Evolutionary conservation across 2,329 filamentous ascomycete genomes (phyloP), one percentile per base, ranked within the genome.

Genomic region (Penicillium digitatum): DNA sequence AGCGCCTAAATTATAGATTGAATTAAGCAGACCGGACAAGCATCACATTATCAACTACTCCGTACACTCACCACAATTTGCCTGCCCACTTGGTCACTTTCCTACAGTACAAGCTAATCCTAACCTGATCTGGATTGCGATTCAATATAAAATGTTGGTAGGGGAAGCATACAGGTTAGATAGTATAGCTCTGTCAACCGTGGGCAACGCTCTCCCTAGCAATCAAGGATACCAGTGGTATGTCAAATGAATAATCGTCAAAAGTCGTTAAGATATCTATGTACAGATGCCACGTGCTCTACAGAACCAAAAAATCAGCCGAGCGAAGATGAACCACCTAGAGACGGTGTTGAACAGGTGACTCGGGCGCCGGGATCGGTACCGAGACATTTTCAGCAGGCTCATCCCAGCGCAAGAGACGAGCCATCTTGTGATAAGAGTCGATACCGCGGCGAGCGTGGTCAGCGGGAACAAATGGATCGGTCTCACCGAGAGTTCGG

Each of bases 1-100:
- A 75, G 63, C 51, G 73, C 72, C 54, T 77, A 70, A 57, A 57
- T n/a, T 29, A 26, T 6, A 10, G 18, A 47, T 35, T 12, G 22
- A 27, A 43, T 45, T 10, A 2, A 6, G 11, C 16, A 47, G 18
- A 50, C 5, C 5, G 26, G 12, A 29, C 16, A 35, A 27, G 11
- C 12, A 45, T 46, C n/a, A 35, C 14, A n/a, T 37, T 22, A 22
- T 46, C 26, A 38, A 26, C 24, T 24, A n/a, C n/a, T n/a, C n/a
- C n/a, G n/a, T n/a, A 31, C 10, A 38, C 24, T 4, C 20, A 27
- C 10, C 24, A 10, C 49, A 9, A 10, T 11, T n/a, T 39, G n/a
- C n/a, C n/a, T 20, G 12, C 16, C 12, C 1, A 4, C 24, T 27
- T 38, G n/a, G 12, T 10, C 10, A 38, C 5, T 18, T 16, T 5